phyloP scores from a whole-genome alignment of 306 rosid genomes.

The Glycine latifolia region DNA sequence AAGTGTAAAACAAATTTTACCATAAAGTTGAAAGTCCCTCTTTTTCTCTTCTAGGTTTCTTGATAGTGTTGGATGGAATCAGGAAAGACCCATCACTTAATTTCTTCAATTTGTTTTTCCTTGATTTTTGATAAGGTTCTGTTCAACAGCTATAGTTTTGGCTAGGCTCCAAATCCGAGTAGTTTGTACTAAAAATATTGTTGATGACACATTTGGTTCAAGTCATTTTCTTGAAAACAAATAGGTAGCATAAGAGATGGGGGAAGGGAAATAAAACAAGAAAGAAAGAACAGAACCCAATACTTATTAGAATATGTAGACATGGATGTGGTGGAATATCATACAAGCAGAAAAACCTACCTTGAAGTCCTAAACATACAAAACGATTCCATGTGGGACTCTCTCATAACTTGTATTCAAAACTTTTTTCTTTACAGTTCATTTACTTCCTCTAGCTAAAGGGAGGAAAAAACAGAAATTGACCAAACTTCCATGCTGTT shows the following conservation, averaged over 20 bases:
- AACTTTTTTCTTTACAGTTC: conserved; percentile 46
- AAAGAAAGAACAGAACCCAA: conserved; percentile 1
- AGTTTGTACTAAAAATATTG: conserved; percentile 35
- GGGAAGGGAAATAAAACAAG: background rate
- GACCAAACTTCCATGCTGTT: conserved; percentile 42
- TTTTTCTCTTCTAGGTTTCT: conserved; percentile 1
- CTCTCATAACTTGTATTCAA: conserved; percentile 11
- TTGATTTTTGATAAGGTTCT: conserved; percentile 28
- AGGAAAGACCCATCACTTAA: background rate
- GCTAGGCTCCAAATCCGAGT: conserved; percentile 41
- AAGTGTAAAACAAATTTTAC: conserved; percentile 4
- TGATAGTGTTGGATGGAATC: conserved; percentile 47
- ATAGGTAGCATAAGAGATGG: background rate
- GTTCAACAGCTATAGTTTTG: conserved; percentile 36
- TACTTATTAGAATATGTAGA: conserved; percentile 30
- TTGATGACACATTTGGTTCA: conserved; percentile 54
- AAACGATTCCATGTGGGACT: conserved; percentile 44
- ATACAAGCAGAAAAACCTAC: conserved; percentile 47
- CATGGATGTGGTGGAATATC: conserved; percentile 44
- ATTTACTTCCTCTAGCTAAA: conserved; percentile 44
- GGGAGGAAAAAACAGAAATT: conserved; percentile 31
- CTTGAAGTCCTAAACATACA: conserved; percentile 45
- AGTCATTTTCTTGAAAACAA: conserved; percentile 52
- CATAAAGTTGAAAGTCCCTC: conserved; percentile 22
- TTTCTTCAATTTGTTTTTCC: conserved; percentile 35